Evolutionary conservation across 164 flowering plant genomes (phyloP).

Genomic region (Stephania yunnanensis): DNA sequence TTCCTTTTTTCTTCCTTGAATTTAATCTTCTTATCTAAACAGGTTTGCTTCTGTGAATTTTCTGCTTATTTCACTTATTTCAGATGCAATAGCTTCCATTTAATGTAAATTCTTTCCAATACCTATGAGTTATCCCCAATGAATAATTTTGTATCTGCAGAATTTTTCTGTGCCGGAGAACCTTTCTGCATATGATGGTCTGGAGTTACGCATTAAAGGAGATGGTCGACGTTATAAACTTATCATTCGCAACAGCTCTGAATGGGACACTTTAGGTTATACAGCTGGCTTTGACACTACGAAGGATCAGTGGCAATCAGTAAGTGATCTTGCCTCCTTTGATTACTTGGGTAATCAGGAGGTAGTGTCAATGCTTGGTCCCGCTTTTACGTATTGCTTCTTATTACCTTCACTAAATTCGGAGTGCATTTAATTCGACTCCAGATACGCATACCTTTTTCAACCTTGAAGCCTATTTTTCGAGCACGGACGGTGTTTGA

Average conservation of each 20-base stretch:
- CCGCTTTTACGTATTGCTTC: neutral
- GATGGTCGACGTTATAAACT: slow-evolving; percentile 88
- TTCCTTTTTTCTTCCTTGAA: no score
- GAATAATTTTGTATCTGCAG: slow-evolving; percentile 27
- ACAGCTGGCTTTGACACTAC: slow-evolving; percentile 79
- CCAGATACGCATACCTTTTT: slow-evolving; percentile 73
- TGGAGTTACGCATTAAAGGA: slow-evolving; percentile 81
- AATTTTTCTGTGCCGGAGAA: slow-evolving; percentile 79
- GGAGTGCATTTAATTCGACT: slow-evolving; percentile 6
- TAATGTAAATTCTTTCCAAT: neutral
- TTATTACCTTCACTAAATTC: neutral
- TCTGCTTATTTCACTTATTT: neutral
- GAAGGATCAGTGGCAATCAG: slow-evolving; percentile 82
- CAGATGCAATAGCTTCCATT: neutral
- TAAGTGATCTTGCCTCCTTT: slow-evolving; percentile 30
- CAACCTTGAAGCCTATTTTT: slow-evolving; percentile 82
- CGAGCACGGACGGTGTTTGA: slow-evolving; percentile 78
- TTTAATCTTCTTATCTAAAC: neutral
- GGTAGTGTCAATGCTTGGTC: neutral
- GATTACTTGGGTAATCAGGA: neutral
- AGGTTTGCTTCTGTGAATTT: neutral
- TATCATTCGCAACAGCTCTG: slow-evolving; percentile 80
- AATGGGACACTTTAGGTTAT: slow-evolving; percentile 97
- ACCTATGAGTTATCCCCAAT: neutral
- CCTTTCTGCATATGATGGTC: slow-evolving; percentile 92